Percentiles rank a stretch among this genome's conserved stretches.
Conservation (phyloP, 139 green algal species). For the Pleodorina starrii region DNA sequence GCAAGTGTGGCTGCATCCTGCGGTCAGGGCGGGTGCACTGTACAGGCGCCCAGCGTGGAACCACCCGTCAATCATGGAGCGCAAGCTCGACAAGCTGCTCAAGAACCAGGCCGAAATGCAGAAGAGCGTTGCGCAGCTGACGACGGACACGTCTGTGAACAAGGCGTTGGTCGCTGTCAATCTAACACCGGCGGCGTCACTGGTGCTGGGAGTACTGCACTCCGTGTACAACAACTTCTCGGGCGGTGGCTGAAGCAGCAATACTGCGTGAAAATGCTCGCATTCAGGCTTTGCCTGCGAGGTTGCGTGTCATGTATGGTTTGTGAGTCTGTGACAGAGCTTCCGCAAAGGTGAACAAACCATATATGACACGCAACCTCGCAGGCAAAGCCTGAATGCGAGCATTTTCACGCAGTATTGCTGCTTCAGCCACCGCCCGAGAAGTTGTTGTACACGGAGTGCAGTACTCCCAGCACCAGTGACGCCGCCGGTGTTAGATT, state of each 20-base stretch:
- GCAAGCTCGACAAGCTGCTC: conserved; percentile 9
- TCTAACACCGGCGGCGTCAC: no score
- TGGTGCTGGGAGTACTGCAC: no score
- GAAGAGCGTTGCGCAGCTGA: neutral
- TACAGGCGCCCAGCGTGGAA: neutral
- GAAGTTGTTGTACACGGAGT: no score
- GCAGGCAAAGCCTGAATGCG: no score
- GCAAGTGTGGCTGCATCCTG: conserved; percentile 8
- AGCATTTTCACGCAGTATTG: neutral
- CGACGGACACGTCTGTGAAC: neutral
- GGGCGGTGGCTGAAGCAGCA: neutral
- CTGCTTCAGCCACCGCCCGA: neutral
- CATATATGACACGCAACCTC: neutral
- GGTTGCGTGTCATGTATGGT: no score
- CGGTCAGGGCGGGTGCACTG: conserved; percentile 1
- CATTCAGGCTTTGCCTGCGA: no score
- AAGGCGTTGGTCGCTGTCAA: no score
- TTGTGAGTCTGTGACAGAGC: neutral
- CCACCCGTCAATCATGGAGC: no score
- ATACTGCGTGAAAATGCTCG: neutral
- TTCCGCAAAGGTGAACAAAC: no score
- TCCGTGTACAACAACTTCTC: no score
- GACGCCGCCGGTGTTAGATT: no score
- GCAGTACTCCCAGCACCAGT: no score
- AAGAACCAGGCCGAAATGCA: neutral